These are phyloP conservation scores for Salvia miltiorrhiza DNA, from an alignment of 257 asterid genomes.

Conservation along the genomic window DNA sequence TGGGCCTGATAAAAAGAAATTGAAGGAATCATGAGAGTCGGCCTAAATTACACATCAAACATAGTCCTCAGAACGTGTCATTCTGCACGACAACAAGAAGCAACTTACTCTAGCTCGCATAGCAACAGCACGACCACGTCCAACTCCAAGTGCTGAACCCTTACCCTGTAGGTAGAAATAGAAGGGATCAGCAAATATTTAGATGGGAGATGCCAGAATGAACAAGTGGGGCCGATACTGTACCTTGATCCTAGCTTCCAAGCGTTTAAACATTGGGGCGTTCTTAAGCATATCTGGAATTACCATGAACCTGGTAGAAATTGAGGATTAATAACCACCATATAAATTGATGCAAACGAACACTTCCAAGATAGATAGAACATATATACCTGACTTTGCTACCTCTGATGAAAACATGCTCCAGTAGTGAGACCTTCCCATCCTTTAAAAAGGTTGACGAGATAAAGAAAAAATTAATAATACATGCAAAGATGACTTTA, in stretches of 20 bases:
- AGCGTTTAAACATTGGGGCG: slow-evolving; percentile 96
- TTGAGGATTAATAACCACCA: neutral
- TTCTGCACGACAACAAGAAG: neutral
- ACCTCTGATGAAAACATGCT: slow-evolving; percentile 95
- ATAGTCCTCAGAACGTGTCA: neutral
- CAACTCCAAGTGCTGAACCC: slow-evolving; percentile 85
- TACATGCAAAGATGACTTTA: neutral
- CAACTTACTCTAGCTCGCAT: slow-evolving; percentile 86
- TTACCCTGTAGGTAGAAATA: slow-evolving; percentile 54
- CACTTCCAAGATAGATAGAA: neutral
- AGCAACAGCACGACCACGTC: slow-evolving; percentile 94
- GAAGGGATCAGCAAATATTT: slow-evolving; percentile 21
- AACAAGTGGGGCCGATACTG: slow-evolving; percentile 21
- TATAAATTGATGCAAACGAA: slow-evolving; percentile 4
- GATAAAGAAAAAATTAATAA: slow-evolving; percentile 13
- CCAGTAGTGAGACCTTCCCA: slow-evolving; percentile 86
- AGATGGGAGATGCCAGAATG: neutral
- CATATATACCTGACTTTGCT: slow-evolving; percentile 81
- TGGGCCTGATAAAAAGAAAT: slow-evolving; percentile 56
- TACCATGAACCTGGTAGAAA: slow-evolving; percentile 68
- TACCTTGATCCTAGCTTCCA: slow-evolving; percentile 96
- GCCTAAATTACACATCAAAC: neutral
- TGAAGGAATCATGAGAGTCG: slow-evolving; percentile 10
- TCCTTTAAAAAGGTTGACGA: slow-evolving; percentile 47
- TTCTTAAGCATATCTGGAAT: slow-evolving; percentile 88